Percentiles rank a stretch among this genome's conserved stretches.
Evolutionary conservation across 495 filamentous ascomycete genomes (phyloP).

Genomic region (Aspergillus nanangensis): DNA sequence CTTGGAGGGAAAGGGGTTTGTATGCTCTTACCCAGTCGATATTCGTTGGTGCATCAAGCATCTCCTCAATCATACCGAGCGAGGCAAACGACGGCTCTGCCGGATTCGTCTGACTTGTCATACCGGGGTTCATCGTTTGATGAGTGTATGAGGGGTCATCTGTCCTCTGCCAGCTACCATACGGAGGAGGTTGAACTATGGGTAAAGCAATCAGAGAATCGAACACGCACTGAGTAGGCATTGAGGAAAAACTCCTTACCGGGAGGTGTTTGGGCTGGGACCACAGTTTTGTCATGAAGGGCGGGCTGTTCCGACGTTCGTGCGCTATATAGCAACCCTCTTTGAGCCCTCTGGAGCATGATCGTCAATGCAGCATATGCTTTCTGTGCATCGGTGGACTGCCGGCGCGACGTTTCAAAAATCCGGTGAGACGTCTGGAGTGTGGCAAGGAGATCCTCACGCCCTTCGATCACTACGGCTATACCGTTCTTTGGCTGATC

Average conservation of each 20-base stretch:
- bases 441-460: conserved; percentile 60
- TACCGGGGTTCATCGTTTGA: neutral
- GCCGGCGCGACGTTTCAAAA: conserved; percentile 61
- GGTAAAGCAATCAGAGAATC: neutral
- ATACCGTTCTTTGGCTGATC: conserved; percentile 1
- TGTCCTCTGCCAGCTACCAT: conserved; percentile 8
- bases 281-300: neutral
- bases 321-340: conserved; percentile 11
- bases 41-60: conserved; percentile 47
- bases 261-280: neutral
- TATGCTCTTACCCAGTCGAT: conserved; percentile 67
- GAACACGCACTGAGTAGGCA: neutral
- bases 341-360: conserved; percentile 69
- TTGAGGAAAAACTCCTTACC: neutral
- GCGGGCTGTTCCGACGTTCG: conserved; percentile 21
- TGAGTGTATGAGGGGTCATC: conserved; percentile 1
- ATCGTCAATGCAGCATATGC: conserved; percentile 66
- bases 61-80: conserved; percentile 48
- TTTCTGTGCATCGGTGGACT: conserved; percentile 77
- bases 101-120: conserved; percentile 1
- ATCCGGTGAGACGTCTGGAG: conserved; percentile 67
- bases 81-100: conserved; percentile 25
- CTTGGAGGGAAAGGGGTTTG: neutral
- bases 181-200: conserved; percentile 12
- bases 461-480: conserved; percentile 41